phyloP scores from a whole-genome alignment of 2,329 filamentous ascomycete species.

The Trichoderma koningii region DNA sequence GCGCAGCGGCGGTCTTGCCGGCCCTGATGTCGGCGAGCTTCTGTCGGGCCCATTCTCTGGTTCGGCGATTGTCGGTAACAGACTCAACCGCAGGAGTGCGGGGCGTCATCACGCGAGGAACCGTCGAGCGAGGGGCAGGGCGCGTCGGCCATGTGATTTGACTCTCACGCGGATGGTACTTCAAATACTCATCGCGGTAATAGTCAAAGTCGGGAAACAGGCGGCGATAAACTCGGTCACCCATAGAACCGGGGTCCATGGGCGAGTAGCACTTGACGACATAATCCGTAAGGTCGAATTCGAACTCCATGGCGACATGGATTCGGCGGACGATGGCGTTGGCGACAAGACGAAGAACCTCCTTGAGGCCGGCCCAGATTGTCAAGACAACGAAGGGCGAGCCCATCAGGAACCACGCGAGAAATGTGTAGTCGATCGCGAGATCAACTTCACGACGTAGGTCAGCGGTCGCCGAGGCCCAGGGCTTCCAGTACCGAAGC shows the following conservation, averaged over 20 bases:
- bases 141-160: too few species aligned
- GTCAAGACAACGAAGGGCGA: conserved; percentile 22
- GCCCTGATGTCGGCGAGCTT: neutral
- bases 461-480: conserved; percentile 15
- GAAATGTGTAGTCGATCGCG: conserved; percentile 19
- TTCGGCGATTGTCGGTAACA: neutral
- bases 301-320: conserved; percentile 19
- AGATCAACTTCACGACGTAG: conserved; percentile 22
- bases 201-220: neutral
- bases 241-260: conserved; percentile 5
- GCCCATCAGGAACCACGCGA: conserved; percentile 23
- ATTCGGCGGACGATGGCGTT: conserved; percentile 22
- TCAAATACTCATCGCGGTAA: too few species aligned
- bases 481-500: conserved; percentile 17
- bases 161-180: too few species aligned
- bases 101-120: too few species aligned
- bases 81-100: too few species aligned
- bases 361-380: conserved; percentile 11
- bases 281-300: conserved; percentile 21
- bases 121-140: too few species aligned
- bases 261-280: conserved; percentile 27
- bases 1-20: conserved; percentile 9
- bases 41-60: too few species aligned
- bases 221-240: conserved; percentile 7
- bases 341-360: conserved; percentile 12